Conservation (phyloP, 768 basidiomycete genomes). For the Rhizopogon rudus region DNA sequence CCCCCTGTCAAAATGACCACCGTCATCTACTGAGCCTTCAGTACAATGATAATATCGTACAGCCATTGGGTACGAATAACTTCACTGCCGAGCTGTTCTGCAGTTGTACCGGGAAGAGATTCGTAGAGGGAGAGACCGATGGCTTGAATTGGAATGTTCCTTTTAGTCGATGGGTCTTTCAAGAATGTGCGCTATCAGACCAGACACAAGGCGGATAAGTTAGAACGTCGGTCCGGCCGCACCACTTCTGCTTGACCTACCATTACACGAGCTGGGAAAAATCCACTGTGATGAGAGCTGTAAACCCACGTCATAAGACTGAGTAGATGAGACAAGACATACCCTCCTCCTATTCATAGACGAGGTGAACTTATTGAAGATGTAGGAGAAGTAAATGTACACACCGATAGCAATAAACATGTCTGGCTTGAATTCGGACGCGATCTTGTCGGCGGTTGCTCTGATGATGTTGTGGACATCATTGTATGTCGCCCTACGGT, state of each 20-base stretch:
- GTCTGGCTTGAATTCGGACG: constrained; percentile 78
- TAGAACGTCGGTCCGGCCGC: neutral
- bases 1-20: constrained; percentile 36
- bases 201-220: neutral
- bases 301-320: constrained; percentile 8
- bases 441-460: constrained; percentile 59
- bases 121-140: constrained; percentile 97
- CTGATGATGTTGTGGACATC: constrained; percentile 89
- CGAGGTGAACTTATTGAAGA: neutral
- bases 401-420: constrained; percentile 78
- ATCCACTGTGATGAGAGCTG: constrained; percentile 54
- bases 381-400: constrained; percentile 14
- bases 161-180: constrained; percentile 61
- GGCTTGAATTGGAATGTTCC: constrained; percentile 88
- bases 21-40: neutral
- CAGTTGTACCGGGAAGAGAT: constrained; percentile 69
- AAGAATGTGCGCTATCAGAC: constrained; percentile 72
- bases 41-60: constrained; percentile 37
- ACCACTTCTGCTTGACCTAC: constrained; percentile 27
- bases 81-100: constrained; percentile 72
- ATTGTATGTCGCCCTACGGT: constrained; percentile 80
- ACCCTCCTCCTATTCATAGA: constrained; percentile 67
- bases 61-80: constrained; percentile 97
- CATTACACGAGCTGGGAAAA: constrained; percentile 93
- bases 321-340: constrained; percentile 29